Evolutionary conservation across 2,329 filamentous ascomycete genomes (phyloP).

Genomic region (Sclerotinia borealis): DNA sequence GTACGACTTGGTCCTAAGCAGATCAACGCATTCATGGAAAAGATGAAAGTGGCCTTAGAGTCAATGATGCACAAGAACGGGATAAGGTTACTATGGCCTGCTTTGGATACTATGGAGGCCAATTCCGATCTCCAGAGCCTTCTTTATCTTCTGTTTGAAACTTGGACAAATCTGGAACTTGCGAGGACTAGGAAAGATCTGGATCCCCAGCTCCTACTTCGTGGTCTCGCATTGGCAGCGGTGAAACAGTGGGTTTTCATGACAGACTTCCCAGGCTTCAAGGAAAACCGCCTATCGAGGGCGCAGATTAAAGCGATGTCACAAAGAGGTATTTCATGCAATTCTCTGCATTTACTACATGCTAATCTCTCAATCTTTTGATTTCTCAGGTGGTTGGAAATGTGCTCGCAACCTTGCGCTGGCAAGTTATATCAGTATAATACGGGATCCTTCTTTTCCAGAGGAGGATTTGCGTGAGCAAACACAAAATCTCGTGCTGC

Average conservation of each 20-base stretch:
- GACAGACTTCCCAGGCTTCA: neutral
- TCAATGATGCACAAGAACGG: conserved; percentile 1
- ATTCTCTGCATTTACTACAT: neutral
- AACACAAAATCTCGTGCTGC: neutral
- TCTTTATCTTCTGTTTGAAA: neutral
- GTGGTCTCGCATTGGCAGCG: neutral
- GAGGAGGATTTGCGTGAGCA: neutral
- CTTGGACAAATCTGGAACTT: neutral
- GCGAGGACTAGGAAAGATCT: neutral
- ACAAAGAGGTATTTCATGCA: neutral
- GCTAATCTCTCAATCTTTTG: neutral
- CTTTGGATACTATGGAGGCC: neutral
- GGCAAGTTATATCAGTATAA: neutral
- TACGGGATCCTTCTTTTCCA: neutral
- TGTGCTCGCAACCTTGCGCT: neutral
- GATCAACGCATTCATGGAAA: neutral
- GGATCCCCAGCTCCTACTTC: neutral
- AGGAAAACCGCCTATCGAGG: neutral
- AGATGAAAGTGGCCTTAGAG: neutral
- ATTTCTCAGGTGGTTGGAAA: neutral
- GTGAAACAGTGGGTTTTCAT: neutral
- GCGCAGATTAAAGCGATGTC: neutral
- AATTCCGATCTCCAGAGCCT: neutral
- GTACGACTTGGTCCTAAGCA: neutral
- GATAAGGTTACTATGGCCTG: neutral